A percentile compares a stretch with the other conserved stretches of the same genome.
Conservation (phyloP, 2,329 filamentous ascomycete genomes). For the Pseudocercospora musae region DNA sequence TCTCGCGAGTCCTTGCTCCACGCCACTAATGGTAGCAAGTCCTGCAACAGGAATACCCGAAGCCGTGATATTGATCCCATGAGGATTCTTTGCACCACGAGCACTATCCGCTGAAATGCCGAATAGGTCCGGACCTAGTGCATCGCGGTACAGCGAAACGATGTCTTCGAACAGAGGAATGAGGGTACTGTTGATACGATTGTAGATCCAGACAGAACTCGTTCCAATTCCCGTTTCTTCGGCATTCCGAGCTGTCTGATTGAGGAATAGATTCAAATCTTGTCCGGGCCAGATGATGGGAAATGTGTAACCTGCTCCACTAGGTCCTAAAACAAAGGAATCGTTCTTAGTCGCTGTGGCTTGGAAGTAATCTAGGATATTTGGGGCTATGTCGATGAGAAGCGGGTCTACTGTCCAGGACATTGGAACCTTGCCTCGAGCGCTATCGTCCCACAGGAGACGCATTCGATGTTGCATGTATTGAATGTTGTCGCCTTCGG, state of each 20-base stretch:
- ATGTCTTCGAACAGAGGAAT: background rate
- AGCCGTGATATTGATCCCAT: background rate
- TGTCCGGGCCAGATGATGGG: background rate
- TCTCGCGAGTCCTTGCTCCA: background rate
- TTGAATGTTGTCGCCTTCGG: constrained; percentile 8
- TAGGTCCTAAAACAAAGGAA: constrained; percentile 1
- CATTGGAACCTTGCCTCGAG: constrained; percentile 5
- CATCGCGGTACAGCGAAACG: background rate
- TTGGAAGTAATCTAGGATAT: constrained; percentile 7
- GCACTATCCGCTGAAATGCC: background rate
- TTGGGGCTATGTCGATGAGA: constrained; percentile 4
- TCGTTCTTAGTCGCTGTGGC: constrained; percentile 3
- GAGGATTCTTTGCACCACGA: background rate
- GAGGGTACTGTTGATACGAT: constrained; percentile 2
- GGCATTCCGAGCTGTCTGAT: background rate
- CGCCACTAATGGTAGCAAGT: background rate
- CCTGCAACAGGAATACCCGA: background rate
- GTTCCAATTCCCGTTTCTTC: background rate
- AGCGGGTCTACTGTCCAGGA: constrained; percentile 6
- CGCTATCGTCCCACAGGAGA: constrained; percentile 1
- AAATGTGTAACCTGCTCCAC: constrained; percentile 4
- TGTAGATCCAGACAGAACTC: constrained; percentile 4
- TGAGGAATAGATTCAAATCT: background rate
- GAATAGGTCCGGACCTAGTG: background rate
- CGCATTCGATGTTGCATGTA: constrained; percentile 7